Conservation (phyloP, 2,329 filamentous ascomycete species). For the Kalmusia sp. region DNA sequence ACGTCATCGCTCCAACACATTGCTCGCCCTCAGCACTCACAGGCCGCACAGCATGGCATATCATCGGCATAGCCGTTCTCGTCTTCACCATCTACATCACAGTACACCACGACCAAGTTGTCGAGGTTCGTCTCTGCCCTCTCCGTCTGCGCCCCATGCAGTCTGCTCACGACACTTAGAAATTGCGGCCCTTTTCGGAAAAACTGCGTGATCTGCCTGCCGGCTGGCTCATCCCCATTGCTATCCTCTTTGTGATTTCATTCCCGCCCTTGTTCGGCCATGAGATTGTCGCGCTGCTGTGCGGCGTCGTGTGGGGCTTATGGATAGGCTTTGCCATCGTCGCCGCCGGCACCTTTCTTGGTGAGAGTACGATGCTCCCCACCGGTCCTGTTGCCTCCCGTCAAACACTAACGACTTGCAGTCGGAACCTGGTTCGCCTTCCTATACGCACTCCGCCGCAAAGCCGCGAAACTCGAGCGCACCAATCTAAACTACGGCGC, state of each 20-base stretch:
- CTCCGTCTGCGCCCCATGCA: neutral
- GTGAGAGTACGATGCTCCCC: constrained; percentile 32
- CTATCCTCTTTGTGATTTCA: constrained; percentile 41
- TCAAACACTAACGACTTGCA: constrained; percentile 20
- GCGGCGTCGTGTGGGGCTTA: constrained; percentile 44
- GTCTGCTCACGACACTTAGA: constrained; percentile 27
- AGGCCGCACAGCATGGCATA: constrained; percentile 36
- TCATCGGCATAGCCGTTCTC: constrained; percentile 34
- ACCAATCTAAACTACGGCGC: constrained; percentile 46
- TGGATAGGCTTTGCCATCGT: constrained; percentile 45
- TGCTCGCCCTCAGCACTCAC: constrained; percentile 1
- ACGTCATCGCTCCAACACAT: constrained; percentile 20
- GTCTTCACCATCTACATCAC: constrained; percentile 37
- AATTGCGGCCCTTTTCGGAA: constrained; percentile 43
- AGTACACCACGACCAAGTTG: constrained; percentile 39
- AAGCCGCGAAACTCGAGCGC: constrained; percentile 40
- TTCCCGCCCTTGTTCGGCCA: constrained; percentile 46
- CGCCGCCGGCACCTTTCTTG: constrained; percentile 43
- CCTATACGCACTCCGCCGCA: constrained; percentile 38
- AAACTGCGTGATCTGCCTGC: constrained; percentile 43
- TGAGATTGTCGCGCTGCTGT: constrained; percentile 41
- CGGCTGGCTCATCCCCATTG: constrained; percentile 44
- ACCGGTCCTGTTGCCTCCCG: neutral
- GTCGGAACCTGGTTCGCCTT: constrained; percentile 47
- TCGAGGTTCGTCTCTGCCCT: constrained; percentile 28